A percentile compares a stretch with the other conserved stretches of the same genome.
phyloP scores from a whole-genome alignment of 441 rosid genomes.

The Heliophila coronopifolia region DNA sequence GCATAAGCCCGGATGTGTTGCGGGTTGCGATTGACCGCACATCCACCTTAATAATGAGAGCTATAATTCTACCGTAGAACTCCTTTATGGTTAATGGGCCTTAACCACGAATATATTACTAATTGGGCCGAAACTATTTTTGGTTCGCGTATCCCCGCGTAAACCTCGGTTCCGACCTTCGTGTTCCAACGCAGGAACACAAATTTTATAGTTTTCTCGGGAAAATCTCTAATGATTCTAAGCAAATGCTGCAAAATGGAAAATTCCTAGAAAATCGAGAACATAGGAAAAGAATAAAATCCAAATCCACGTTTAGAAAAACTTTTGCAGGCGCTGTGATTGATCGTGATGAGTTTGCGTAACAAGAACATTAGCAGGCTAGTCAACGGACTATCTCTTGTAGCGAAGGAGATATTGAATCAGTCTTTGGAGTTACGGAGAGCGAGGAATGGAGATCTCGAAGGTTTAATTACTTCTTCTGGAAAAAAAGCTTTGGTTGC shows the following conservation, averaged over 20 bases:
- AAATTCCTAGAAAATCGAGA: background rate
- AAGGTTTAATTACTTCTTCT: conserved; percentile 47
- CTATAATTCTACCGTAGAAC: no score
- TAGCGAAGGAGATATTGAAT: conserved; percentile 61
- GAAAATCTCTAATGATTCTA: background rate
- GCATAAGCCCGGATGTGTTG: no score
- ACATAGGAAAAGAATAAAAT: background rate
- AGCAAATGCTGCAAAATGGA: background rate
- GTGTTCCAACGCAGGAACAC: conserved; percentile 25
- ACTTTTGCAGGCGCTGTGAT: background rate
- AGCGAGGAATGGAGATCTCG: conserved; percentile 49
- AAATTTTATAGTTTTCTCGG: conserved; percentile 3
- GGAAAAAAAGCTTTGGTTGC: conserved; percentile 57
- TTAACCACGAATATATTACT: background rate
- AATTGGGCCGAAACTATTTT: conserved; percentile 20
- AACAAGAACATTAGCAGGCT: conserved; percentile 40
- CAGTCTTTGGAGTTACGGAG: conserved; percentile 40
- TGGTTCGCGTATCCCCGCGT: conserved; percentile 28
- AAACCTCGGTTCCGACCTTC: conserved; percentile 29
- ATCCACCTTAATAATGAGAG: no score
- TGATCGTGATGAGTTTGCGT: conserved; percentile 51
- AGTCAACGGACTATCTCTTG: conserved; percentile 52
- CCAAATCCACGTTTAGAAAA: background rate
- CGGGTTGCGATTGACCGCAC: no score
- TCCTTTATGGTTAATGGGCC: conserved; percentile 13